These are phyloP conservation scores for Penicillium expansum DNA, from an alignment of 2,329 filamentous ascomycete species.

Conservation along the genomic window DNA sequence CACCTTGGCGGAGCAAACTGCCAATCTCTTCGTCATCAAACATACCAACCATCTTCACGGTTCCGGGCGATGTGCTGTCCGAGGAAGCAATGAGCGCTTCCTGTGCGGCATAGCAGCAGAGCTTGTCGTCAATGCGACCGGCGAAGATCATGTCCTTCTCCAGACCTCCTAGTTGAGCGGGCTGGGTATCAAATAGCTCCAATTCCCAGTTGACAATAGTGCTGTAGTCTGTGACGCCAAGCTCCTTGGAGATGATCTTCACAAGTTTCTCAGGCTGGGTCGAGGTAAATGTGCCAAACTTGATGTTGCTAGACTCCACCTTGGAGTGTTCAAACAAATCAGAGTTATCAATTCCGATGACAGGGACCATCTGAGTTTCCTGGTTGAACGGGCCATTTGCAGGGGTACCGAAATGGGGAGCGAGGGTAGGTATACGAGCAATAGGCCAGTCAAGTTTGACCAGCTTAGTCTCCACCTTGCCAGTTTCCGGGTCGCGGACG, in stretches of 20 bases:
- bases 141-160: conserved; percentile 94
- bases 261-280: conserved; percentile 86
- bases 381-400: conserved; percentile 67
- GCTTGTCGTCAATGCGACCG: conserved; percentile 93
- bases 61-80: conserved; percentile 50
- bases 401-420: conserved; percentile 85
- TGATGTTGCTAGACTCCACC: conserved; percentile 37
- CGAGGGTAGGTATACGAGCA: conserved; percentile 85
- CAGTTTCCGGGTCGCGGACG: conserved; percentile 67
- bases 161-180: conserved; percentile 76
- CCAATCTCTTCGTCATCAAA: conserved; percentile 98
- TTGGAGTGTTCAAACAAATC: conserved; percentile 45
- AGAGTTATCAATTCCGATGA: conserved; percentile 81
- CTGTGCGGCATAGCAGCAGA: conserved; percentile 90
- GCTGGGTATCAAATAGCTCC: conserved; percentile 88
- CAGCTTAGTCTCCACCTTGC: conserved; percentile 75
- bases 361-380: conserved; percentile 92
- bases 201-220: conserved; percentile 94
- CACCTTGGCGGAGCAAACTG: conserved; percentile 84
- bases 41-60: conserved; percentile 85
- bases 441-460: conserved; percentile 95
- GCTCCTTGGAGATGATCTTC: conserved; percentile 72
- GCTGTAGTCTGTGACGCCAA: conserved; percentile 69
- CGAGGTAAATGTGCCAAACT: conserved; percentile 67
- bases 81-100: conserved; percentile 73